Conservation (phyloP, 768 basidiomycete genomes). For the Mycena rebaudengoi region DNA sequence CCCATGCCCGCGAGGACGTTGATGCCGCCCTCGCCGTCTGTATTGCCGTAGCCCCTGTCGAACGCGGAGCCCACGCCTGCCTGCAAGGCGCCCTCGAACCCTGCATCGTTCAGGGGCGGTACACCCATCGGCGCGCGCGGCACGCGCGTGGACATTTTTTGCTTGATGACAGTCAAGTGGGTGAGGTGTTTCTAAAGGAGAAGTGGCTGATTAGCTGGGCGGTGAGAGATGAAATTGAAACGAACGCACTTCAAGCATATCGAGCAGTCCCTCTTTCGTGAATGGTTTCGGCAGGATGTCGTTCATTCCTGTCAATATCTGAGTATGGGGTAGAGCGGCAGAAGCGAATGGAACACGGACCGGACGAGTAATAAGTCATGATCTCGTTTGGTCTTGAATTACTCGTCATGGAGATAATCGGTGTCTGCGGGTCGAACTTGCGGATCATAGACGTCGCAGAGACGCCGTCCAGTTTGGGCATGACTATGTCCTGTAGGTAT, state of each 20-base stretch:
- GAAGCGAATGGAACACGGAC: conserved; percentile 40
- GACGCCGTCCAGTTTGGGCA: conserved; percentile 89
- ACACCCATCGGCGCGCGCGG: conserved; percentile 66
- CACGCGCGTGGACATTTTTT: conserved; percentile 56
- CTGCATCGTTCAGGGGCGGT: conserved; percentile 63
- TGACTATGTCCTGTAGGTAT: conserved; percentile 87
- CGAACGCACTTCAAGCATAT: conserved; percentile 84
- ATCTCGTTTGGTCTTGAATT: conserved; percentile 94
- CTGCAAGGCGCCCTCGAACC: conserved; percentile 64
- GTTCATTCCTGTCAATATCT: conserved; percentile 78
- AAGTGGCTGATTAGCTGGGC: neutral
- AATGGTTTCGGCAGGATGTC: conserved; percentile 97
- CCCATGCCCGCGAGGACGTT: conserved; percentile 92
- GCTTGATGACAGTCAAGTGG: conserved; percentile 87
- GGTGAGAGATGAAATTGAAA: neutral
- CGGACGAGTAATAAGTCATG: conserved; percentile 88
- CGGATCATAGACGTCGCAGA: conserved; percentile 93
- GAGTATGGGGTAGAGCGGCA: neutral
- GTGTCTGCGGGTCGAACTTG: conserved; percentile 94
- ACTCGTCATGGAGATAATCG: conserved; percentile 98
- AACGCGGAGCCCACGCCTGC: conserved; percentile 41
- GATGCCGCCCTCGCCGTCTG: conserved; percentile 63
- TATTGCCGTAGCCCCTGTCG: conserved; percentile 22
- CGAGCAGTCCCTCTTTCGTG: conserved; percentile 89
- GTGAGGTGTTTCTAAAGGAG: conserved; percentile 77